These are phyloP conservation scores for Phycomyces blakesleeanus DNA, from an alignment of 192 early-diverging fungal species.

Conservation along the genomic window DNA sequence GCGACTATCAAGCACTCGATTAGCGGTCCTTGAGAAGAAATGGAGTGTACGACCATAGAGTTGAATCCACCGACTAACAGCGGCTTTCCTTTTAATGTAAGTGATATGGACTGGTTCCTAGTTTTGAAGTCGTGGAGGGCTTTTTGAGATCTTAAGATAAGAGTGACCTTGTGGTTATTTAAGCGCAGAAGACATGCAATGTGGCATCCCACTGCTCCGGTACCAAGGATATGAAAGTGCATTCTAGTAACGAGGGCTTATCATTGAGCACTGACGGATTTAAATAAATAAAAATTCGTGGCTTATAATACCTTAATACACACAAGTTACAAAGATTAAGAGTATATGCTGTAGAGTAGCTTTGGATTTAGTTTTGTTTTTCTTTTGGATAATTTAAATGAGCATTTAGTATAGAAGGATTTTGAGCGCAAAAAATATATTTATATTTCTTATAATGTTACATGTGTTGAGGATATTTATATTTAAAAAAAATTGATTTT, in stretches of 20 bases:
- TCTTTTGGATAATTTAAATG: no score
- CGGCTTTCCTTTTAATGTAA: not conserved
- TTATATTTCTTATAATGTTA: no score
- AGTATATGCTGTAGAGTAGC: no score
- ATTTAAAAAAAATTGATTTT: no score
- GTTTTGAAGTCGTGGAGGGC: slow-evolving; percentile 11
- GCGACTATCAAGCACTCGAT: slow-evolving; percentile 51
- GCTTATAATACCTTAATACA: no score
- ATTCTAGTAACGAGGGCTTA: not conserved
- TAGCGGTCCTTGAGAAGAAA: not conserved
- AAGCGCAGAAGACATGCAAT: slow-evolving; percentile 54
- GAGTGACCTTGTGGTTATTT: slow-evolving; percentile 43
- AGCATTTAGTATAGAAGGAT: no score
- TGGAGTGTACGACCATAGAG: not conserved
- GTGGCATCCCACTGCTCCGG: slow-evolving; percentile 66
- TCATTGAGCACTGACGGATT: no score
- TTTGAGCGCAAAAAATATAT: no score
- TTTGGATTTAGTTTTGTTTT: no score
- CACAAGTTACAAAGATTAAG: no score
- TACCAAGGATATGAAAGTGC: slow-evolving; percentile 63
- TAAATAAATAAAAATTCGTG: no score
- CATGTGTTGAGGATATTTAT: no score
- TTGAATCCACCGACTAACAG: slow-evolving; percentile 1
- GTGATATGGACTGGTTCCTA: slow-evolving; percentile 11
- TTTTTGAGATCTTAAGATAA: slow-evolving; percentile 45